Base-by-base conservation (phyloP, 73 alveolate genomes). In the Paramecium tetraurelia region DNA sequence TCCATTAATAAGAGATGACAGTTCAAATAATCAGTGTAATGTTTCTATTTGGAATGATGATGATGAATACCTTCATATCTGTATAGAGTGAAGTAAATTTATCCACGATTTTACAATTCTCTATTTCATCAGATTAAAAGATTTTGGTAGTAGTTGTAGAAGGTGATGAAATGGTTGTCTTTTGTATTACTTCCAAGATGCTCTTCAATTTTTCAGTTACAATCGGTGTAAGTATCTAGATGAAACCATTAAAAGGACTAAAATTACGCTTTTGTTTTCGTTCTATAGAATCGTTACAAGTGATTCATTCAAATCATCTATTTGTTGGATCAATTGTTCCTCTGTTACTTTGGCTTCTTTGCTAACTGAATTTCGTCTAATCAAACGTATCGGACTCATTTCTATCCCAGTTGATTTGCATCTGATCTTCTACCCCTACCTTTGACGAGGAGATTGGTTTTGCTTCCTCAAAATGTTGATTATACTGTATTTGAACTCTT, bases 401-500 rank as follows among this genome's bases (percentile, higher is more conserved):
- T 75, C 87, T 18, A 35, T 41, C 3, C 87, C 87, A 35, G 35
- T 16, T 75, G 87, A 75, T 36, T 75, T 75, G 10, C 68, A 75
- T 75, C 87, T 75, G 24, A 75, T 41, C 40, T 75, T 75, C 59
- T 38, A 14, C 21, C 58, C 58, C 58, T 35, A 75, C 20, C 40
- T 29, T 38, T 29, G 16, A 12, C 59, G 38, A 29, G 58, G 59
- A 3, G 87, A 38, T 75, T 35, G 18, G 21, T 11, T 75, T 75
- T 75, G 58, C 69, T 41, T 44, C 46, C 75, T 80, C 43, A 80
- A 44, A 80, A 43, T 43, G 46, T 40, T 46, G 21, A 80, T 80
- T 20, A 80, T 80, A 27, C 90, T 80, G 57, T 44, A 80, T 80
- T 80, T 80, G 76, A 80, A 80, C 33, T 80, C 90, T 63, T 80